Percentiles rank a stretch among this genome's conserved stretches.
Evolutionary conservation across 352 stramenopile genomes (phyloP).

Genomic region (Phytopythium chamaehyphon): DNA sequence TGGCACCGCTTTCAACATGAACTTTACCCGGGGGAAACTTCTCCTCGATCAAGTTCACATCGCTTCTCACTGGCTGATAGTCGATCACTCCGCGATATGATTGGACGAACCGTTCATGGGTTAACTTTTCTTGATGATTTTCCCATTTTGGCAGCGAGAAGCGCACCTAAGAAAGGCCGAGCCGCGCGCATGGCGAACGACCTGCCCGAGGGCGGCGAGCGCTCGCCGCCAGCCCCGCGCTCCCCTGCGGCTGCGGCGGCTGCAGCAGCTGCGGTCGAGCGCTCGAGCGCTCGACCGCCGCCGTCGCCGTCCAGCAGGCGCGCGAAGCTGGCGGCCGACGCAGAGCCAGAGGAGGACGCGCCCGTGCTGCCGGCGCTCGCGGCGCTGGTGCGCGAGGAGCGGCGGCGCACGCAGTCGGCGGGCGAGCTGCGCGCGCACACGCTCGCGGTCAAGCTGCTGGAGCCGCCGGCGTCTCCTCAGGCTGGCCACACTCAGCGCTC

Average conservation of each 20-base stretch:
- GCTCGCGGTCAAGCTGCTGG: constrained; percentile 6
- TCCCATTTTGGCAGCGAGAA: too few species aligned
- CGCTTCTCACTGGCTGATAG: too few species aligned
- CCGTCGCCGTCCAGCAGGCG: constrained; percentile 1
- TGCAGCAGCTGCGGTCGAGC: neutral
- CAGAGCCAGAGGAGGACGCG: neutral
- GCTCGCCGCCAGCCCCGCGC: neutral
- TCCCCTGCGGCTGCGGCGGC: neutral
- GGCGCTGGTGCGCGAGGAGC: constrained; percentile 8
- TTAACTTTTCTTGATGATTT: too few species aligned
- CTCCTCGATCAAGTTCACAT: constrained; percentile 1
- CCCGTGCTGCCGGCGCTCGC: constrained; percentile 1
- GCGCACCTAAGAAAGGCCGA: too few species aligned
- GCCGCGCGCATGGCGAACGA: constrained; percentile 5
- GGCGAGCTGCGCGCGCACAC: constrained; percentile 22
- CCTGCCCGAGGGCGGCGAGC: neutral
- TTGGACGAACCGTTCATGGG: neutral
- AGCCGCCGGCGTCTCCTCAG: constrained; percentile 4
- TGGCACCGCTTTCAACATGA: neutral
- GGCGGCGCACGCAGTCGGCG: constrained; percentile 53
- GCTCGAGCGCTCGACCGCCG: neutral
- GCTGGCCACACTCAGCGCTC: constrained; percentile 9
- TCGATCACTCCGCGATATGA: constrained; percentile 1
- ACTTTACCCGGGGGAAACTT: neutral
- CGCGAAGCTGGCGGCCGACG: neutral